A percentile compares a stretch with the other conserved stretches of the same genome.
Evolutionary conservation across 129 eudicot genomes (phyloP).

Genomic region (Saposhnikovia divaricata): DNA sequence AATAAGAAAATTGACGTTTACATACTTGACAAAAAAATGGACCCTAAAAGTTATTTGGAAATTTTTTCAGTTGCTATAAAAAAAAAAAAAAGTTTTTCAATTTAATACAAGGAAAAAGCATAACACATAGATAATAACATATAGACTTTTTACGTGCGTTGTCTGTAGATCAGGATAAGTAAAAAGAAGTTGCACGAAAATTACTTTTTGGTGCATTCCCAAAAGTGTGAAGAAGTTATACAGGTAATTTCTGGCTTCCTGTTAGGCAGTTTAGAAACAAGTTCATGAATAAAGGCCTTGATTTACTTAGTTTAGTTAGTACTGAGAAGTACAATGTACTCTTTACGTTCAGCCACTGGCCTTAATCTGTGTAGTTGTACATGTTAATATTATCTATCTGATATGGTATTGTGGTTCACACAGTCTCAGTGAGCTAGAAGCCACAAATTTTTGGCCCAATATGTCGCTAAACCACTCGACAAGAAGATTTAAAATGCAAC

Average conservation of each 20-base stretch:
- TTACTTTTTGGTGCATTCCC: background rate
- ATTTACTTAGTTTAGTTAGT: background rate
- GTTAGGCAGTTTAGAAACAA: background rate
- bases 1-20: background rate
- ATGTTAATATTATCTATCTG: background rate
- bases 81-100: background rate
- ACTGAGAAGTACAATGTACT: background rate
- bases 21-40: background rate
- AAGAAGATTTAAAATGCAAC: background rate
- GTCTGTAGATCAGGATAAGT: background rate
- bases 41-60: too few relatives aligned
- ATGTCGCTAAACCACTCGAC: constrained; percentile 17
- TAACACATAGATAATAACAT: background rate
- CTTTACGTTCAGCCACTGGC: background rate
- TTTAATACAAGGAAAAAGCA: background rate
- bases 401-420: background rate
- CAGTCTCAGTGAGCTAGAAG: background rate
- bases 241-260: background rate
- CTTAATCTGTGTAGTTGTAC: background rate
- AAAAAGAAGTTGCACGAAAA: background rate
- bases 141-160: background rate
- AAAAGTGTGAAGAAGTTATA: background rate
- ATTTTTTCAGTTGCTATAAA: too few relatives aligned
- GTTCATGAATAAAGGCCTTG: background rate
- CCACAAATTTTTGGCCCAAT: constrained; percentile 6